Percentiles rank a stretch among this genome's conserved stretches.
These are phyloP conservation scores for Sisymbrium irio DNA, from an alignment of 345 rosid species.

Conservation along the genomic window DNA sequence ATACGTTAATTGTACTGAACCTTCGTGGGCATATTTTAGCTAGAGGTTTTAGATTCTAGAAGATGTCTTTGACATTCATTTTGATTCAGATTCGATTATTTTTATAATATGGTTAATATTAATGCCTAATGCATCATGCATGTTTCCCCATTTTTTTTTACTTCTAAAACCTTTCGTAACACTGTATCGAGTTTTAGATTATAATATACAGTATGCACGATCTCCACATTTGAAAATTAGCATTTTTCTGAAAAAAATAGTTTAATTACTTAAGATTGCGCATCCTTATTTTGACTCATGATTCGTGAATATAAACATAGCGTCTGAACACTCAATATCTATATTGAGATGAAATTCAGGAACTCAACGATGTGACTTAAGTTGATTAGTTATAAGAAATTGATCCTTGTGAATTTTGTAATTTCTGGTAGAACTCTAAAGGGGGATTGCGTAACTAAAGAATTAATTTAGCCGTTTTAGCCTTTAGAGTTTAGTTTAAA, in stretches of 20 bases:
- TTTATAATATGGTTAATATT: background rate
- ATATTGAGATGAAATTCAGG: constrained; percentile 6
- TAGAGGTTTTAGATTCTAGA: constrained; percentile 16
- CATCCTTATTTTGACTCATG: constrained; percentile 14
- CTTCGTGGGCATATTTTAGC: background rate
- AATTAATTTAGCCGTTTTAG: constrained; percentile 17
- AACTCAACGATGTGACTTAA: background rate
- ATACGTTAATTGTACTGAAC: background rate
- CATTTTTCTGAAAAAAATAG: background rate
- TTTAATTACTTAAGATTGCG: background rate
- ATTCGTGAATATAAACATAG: constrained; percentile 17
- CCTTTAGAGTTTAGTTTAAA: background rate
- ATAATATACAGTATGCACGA: background rate
- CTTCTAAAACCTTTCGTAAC: background rate
- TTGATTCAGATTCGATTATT: constrained; percentile 1
- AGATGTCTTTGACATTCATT: constrained; percentile 17
- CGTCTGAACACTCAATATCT: constrained; percentile 14
- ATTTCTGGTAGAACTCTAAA: background rate
- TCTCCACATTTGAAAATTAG: constrained; percentile 14
- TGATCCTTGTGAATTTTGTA: background rate
- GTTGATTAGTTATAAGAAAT: background rate
- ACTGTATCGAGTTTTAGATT: constrained; percentile 8
- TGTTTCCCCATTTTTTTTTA: background rate
- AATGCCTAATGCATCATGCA: too few species aligned
- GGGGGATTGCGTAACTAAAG: constrained; percentile 15